Evolutionary conservation across 225 moss, liverwort and hornwort genomes (phyloP).

Genomic region (Marchantia paleacea): DNA sequence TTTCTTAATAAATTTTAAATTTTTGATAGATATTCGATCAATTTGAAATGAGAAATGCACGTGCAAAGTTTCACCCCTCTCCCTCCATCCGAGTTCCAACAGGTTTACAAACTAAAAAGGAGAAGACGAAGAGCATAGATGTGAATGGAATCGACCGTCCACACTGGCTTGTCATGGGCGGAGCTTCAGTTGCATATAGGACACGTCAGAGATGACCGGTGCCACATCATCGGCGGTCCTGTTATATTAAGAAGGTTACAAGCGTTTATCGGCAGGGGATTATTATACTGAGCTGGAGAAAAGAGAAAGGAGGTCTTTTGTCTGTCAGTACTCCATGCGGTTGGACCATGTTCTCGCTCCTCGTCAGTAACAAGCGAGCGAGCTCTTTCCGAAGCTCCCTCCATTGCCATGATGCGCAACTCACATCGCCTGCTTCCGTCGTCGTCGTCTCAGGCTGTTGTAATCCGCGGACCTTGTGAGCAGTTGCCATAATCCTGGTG

Average conservation of each 20-base stretch:
- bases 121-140: neutral
- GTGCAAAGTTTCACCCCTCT: neutral
- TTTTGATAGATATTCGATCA: too few species aligned
- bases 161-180: neutral
- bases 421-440: neutral
- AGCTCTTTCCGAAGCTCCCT: neutral
- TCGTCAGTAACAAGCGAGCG: neutral
- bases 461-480: neutral
- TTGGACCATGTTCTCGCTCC: neutral
- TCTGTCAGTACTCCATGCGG: neutral
- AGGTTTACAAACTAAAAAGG: neutral
- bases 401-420: neutral
- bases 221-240: neutral
- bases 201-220: neutral
- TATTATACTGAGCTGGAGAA: neutral
- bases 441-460: neutral
- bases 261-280: neutral
- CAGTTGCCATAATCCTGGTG: neutral
- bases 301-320: neutral
- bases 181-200: neutral
- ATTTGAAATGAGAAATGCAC: neutral
- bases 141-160: neutral
- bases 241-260: neutral
- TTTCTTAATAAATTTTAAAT: too few species aligned
- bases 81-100: too few species aligned